Conservation (phyloP, 1,139 yeast species). For the Yamadazyma dushanensis region DNA sequence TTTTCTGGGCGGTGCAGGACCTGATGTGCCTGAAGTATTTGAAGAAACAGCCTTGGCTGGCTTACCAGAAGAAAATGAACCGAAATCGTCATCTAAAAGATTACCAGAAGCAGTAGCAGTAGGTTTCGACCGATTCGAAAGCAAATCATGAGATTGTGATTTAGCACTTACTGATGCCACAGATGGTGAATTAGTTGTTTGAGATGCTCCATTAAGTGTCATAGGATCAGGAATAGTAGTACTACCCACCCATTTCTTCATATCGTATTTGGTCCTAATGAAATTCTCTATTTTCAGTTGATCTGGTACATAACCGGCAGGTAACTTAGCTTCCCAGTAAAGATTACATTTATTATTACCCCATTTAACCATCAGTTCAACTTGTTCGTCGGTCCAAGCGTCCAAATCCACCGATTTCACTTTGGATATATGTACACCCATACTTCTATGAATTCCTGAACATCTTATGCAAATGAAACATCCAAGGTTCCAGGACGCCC, state of each 20-base stretch:
- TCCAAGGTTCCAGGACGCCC: constrained; percentile 98
- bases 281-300: constrained; percentile 85
- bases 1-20: constrained; percentile 10
- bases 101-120: constrained; percentile 8
- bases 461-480: constrained; percentile 88
- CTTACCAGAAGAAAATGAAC: constrained; percentile 32
- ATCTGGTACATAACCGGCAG: constrained; percentile 72
- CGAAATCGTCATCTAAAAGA: constrained; percentile 43
- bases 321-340: constrained; percentile 82
- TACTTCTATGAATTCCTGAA: constrained; percentile 91
- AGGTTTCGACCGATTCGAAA: neutral
- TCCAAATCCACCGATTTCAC: constrained; percentile 92
- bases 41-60: no score
- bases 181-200: no score
- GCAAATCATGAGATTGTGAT: constrained; percentile 23
- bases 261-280: constrained; percentile 86
- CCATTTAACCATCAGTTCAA: constrained; percentile 80
- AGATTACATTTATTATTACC: constrained; percentile 78
- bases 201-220: constrained; percentile 22
- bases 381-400: constrained; percentile 95
- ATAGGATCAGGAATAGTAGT: constrained; percentile 60
- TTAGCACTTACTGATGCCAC: no score
- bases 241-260: constrained; percentile 77
- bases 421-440: constrained; percentile 91
- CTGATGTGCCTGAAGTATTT: constrained; percentile 16